Percentiles rank a stretch among this genome's conserved stretches.
These are phyloP conservation scores for Globisporangium heterothallicum DNA, from an alignment of 352 stramenopile genomes.

Conservation along the genomic window DNA sequence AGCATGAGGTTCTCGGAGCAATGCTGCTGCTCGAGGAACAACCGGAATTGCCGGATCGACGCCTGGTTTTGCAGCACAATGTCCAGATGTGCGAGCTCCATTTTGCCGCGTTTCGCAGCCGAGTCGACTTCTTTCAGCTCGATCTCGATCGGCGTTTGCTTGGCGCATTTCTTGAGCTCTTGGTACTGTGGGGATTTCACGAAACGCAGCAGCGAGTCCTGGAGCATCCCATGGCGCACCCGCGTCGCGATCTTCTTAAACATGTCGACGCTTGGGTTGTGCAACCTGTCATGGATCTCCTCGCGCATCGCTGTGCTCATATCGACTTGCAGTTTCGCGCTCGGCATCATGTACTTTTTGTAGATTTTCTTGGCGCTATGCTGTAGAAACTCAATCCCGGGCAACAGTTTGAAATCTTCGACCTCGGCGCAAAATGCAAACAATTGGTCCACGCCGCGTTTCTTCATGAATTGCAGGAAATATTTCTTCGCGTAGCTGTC, in stretches of 20 bases:
- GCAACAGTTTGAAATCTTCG: slow-evolving; percentile 72
- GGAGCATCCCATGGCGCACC: slow-evolving; percentile 65
- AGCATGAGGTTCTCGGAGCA: slow-evolving; percentile 82
- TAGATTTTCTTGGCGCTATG: slow-evolving; percentile 85
- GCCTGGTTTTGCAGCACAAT: slow-evolving; percentile 63
- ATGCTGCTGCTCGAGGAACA: slow-evolving; percentile 72
- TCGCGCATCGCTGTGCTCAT: slow-evolving; percentile 80
- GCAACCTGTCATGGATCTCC: slow-evolving; percentile 57
- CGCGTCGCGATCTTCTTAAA: slow-evolving; percentile 73
- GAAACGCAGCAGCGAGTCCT: slow-evolving; percentile 73
- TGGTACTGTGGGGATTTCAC: slow-evolving; percentile 67
- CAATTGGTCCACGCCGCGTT: slow-evolving; percentile 51
- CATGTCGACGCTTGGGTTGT: slow-evolving; percentile 78
- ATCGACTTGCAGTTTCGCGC: slow-evolving; percentile 73
- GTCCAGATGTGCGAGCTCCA: slow-evolving; percentile 71
- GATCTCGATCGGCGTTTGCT: slow-evolving; percentile 26
- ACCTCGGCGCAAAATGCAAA: slow-evolving; percentile 76
- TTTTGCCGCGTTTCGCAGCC: slow-evolving; percentile 64
- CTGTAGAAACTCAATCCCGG: slow-evolving; percentile 79
- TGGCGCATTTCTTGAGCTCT: slow-evolving; percentile 47
- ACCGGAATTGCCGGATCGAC: slow-evolving; percentile 59
- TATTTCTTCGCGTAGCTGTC: slow-evolving; percentile 68
- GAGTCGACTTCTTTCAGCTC: slow-evolving; percentile 53
- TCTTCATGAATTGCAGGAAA: slow-evolving; percentile 73
- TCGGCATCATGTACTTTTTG: slow-evolving; percentile 77